Base-by-base conservation (phyloP, 148 eudicot genomes). In the Chenopodium album region DNA sequence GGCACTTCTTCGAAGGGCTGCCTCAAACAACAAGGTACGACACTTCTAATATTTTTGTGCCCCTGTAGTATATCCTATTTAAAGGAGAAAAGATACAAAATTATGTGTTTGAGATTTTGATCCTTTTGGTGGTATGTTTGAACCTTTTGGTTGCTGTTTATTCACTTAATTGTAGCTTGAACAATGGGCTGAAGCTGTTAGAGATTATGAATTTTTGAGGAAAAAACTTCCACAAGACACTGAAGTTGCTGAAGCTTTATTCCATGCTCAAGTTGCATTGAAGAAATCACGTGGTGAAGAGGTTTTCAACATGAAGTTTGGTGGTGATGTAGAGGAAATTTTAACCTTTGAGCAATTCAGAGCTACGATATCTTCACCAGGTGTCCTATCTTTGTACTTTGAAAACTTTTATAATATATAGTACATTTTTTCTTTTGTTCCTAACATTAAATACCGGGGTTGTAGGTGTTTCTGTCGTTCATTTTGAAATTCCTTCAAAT, bases 1-100 rank as follows among this genome's bases (percentile, higher is more conserved):
- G 88, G 99, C 99, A 13, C 92, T 94, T 73, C 97, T 91, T 79
- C 86, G 99, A 78, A 89, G 97, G 83, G 99, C 99, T 76, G 89
- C 91, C 84, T 91, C 98, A 79, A 84, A 89, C 82, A 84, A 75
- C 87, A 96, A 94, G 97, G 98, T 95, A 78, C 66, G 32, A 11
- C 29, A 73, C 73, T 62, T 76, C 23, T 20, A 14, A 62, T 52
- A 56, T 44, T 34, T 8, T 8, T 12, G 68, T 7, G 32, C 7
- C 8, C 16, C 47, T 77, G 47, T 46, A 10, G 13, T 77, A 41
- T 41, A 41, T 41, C 6, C 7, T 37, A 37, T 37, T 41, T 41
- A 0, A 41, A 41, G 44, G 44, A 41, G 44, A 41, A 41, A 41
- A 41, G 44, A 41, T 41, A 41, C 44, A 41, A 41, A 41, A 5